Evolutionary conservation across 805 yeast genomes (phyloP), one percentile per base, ranked within the genome.

Genomic region (Wickerhamiella cacticola): DNA sequence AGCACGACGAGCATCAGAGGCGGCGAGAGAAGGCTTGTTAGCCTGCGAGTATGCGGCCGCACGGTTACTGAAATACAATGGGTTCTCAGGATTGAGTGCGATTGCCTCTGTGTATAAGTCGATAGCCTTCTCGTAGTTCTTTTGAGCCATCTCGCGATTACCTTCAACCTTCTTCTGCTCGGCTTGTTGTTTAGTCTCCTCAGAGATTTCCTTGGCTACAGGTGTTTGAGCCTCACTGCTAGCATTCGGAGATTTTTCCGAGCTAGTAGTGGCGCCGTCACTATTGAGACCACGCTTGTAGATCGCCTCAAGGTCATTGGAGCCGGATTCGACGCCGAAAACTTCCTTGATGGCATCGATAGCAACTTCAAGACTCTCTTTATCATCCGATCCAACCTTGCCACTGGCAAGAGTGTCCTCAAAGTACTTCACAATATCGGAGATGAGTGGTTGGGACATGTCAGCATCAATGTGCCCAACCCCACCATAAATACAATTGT

Each of bases 31-130:
- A 61, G 83, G 88, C 52, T 86, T 70, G 53, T 77, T 74, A 25
- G 75, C 59, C 5, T 95, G 84, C 9, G 95, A 82, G 66, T 83
- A 79, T 2, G 97, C 97, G 38, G 98, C 98, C 12, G 98, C 97
- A 61, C 98, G 79, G 68, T 92, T 92, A 29, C 97, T 87, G 52
- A 75, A 76, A 65, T 80, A 92, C 18, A 92, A 84, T 15, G 88
- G 87, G 63, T 86, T 87, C 15, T 72, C 64, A 48, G 87, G 78
- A 54, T 78, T 71, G 52, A 80, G 65, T 21, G 67, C 76, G 56
- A 92, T 76, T 9, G 97, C 97, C 48, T 76, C 78, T 6, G 94
- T 74, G 66, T 92, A 92, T 55, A 80, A 77, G 21, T 72, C 74
- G 46, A 86, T 72, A 3, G 98, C 97, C 33, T 64, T 69, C 13